These are phyloP conservation scores for Talaromyces marneffei DNA, from an alignment of 2,329 filamentous ascomycete species.

Conservation along the genomic window DNA sequence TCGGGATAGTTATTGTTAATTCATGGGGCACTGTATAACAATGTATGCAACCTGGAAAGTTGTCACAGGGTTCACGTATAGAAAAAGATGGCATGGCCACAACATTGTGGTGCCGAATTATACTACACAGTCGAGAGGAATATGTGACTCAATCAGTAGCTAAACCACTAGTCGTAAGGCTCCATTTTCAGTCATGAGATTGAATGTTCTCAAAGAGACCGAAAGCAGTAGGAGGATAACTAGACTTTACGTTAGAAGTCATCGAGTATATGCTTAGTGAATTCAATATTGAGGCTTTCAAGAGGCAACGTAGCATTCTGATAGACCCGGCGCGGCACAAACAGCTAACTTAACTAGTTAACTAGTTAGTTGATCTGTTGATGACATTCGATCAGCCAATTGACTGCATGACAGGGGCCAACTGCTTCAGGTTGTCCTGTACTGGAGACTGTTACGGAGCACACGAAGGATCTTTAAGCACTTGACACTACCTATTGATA, in stretches of 20 bases:
- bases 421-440: constrained; percentile 1
- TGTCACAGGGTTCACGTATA: background rate
- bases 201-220: background rate
- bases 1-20: background rate
- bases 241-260: background rate
- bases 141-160: background rate
- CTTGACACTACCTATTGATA: background rate
- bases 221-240: background rate
- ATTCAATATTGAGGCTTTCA: background rate
- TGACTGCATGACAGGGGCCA: background rate
- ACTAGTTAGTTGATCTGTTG: too few relatives aligned
- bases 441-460: background rate
- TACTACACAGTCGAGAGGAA: too few relatives aligned
- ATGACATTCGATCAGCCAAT: background rate
- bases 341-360: background rate
- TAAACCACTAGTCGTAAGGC: background rate
- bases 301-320: background rate
- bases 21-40: background rate
- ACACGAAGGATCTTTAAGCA: constrained; percentile 4
- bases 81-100: background rate
- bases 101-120: background rate
- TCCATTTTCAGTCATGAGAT: background rate
- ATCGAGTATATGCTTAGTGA: background rate
- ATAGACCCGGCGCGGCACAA: background rate
- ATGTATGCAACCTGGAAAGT: background rate